Evolutionary conservation across 2,329 filamentous ascomycete species (phyloP).

Genomic region (Xylariales sp.): DNA sequence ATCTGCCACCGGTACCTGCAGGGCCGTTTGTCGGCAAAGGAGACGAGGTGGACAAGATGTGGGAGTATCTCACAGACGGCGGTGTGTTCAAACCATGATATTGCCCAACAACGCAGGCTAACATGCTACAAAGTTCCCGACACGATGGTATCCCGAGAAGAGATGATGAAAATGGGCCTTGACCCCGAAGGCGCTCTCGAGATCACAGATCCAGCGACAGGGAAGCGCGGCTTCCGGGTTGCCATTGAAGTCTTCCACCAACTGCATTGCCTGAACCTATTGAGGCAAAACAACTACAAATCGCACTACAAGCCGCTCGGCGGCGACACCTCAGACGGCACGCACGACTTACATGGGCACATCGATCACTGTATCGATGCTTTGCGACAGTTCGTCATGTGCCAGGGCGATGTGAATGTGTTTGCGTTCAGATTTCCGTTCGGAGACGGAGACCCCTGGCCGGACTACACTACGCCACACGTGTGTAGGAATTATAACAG

Average conservation of each 20-base stretch:
- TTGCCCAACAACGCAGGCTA: slow-evolving; percentile 2
- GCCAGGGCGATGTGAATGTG: slow-evolving; percentile 49
- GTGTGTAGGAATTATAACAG: slow-evolving; percentile 50
- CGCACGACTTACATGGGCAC: slow-evolving; percentile 38
- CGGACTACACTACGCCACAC: slow-evolving; percentile 49
- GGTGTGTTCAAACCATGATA: slow-evolving; percentile 18
- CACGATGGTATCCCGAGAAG: slow-evolving; percentile 52
- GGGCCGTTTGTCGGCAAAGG: slow-evolving; percentile 52
- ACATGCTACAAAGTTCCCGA: slow-evolving; percentile 44
- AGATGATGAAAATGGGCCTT: slow-evolving; percentile 47
- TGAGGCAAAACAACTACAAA: slow-evolving; percentile 43
- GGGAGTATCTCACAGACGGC: slow-evolving; percentile 35
- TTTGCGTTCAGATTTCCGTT: slow-evolving; percentile 50
- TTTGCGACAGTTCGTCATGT: slow-evolving; percentile 48
- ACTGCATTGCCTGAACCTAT: slow-evolving; percentile 45
- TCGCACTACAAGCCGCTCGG: slow-evolving; percentile 42
- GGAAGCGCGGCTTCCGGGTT: slow-evolving; percentile 54
- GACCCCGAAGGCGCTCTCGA: slow-evolving; percentile 48
- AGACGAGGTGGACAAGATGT: slow-evolving; percentile 51
- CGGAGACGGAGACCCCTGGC: slow-evolving; percentile 44
- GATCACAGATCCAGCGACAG: slow-evolving; percentile 51
- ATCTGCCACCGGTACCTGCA: slow-evolving; percentile 40
- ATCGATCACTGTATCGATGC: slow-evolving; percentile 52
- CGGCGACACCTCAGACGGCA: slow-evolving; percentile 42
- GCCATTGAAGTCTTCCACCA: slow-evolving; percentile 56